Evolutionary conservation across 148 eudicot genomes (phyloP).

Genomic region (Fallopia convolvulus): DNA sequence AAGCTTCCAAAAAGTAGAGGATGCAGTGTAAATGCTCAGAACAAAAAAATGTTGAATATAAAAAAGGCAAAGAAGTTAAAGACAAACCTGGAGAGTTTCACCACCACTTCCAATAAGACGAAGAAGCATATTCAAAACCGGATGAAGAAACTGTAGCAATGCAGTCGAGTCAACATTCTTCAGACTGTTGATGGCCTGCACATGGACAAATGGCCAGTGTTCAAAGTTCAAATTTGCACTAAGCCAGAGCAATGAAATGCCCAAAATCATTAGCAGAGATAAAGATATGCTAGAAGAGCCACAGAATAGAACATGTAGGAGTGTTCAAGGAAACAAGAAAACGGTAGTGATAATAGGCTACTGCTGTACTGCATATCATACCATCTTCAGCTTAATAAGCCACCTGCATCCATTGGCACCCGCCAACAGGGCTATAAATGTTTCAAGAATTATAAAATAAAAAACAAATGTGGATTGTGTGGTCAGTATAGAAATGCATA

Average conservation of each 20-base stretch:
- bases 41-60: neutral
- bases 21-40: neutral
- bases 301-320: neutral
- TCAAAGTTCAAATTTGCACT: neutral
- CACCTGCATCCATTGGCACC: neutral
- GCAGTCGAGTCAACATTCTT: conserved; percentile 99
- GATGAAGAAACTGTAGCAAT: conserved; percentile 98
- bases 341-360: neutral
- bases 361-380: neutral
- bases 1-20: neutral
- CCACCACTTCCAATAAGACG: conserved; percentile 99
- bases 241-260: neutral
- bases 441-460: neutral
- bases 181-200: conserved; percentile 98
- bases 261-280: neutral
- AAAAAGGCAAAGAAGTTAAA: neutral
- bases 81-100: conserved; percentile 84
- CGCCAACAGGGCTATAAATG: neutral
- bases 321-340: neutral
- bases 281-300: neutral
- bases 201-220: conserved; percentile 7
- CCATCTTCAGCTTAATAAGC: neutral
- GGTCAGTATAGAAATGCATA: neutral
- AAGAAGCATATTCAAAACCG: conserved; percentile 95
- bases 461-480: neutral